Conservation (phyloP, 164 flowering plant species). For the Nelumbo lutea region DNA sequence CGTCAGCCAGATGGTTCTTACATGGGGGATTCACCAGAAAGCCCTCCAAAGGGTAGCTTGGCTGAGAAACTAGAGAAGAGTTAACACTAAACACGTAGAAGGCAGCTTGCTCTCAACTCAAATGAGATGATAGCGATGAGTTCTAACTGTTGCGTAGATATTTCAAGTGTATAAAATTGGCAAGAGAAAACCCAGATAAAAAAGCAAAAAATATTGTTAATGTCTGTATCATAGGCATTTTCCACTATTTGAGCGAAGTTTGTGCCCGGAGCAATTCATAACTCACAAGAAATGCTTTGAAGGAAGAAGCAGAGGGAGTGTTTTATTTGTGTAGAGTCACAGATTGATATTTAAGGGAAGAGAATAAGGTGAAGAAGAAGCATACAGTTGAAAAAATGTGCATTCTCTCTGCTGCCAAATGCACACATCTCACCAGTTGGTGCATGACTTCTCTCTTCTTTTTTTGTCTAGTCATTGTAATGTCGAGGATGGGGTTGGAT, state of each 20-base stretch:
- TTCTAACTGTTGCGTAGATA: constrained; percentile 28
- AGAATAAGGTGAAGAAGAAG: constrained; percentile 24
- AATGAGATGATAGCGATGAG: constrained; percentile 10
- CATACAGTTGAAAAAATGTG: constrained; percentile 10
- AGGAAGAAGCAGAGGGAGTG: constrained; percentile 16
- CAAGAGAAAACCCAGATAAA: constrained; percentile 6
- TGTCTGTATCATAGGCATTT: constrained; percentile 17
- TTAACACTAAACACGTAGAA: constrained; percentile 2
- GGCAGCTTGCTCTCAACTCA: constrained; percentile 1
- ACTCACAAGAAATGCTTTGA: constrained; percentile 13
- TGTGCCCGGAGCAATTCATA: constrained; percentile 7
- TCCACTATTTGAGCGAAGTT: constrained; percentile 33
- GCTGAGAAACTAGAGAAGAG: constrained; percentile 34
- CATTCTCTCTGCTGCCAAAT: constrained; percentile 11
- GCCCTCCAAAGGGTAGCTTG: constrained; percentile 35
- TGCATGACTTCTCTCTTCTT: constrained; percentile 10
- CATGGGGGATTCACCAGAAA: constrained; percentile 50
- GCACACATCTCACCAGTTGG: constrained; percentile 16
- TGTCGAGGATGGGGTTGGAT: background rate
- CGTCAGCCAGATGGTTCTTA: constrained; percentile 66
- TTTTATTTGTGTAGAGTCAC: constrained; percentile 23
- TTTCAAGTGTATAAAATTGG: constrained; percentile 29
- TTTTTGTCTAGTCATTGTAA: background rate
- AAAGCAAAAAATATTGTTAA: constrained; percentile 1
- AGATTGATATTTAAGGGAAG: constrained; percentile 10